A percentile compares a stretch with the other conserved stretches of the same genome.
Evolutionary conservation across 352 stramenopile species (phyloP).

Genomic region (Phytophthora vignae): DNA sequence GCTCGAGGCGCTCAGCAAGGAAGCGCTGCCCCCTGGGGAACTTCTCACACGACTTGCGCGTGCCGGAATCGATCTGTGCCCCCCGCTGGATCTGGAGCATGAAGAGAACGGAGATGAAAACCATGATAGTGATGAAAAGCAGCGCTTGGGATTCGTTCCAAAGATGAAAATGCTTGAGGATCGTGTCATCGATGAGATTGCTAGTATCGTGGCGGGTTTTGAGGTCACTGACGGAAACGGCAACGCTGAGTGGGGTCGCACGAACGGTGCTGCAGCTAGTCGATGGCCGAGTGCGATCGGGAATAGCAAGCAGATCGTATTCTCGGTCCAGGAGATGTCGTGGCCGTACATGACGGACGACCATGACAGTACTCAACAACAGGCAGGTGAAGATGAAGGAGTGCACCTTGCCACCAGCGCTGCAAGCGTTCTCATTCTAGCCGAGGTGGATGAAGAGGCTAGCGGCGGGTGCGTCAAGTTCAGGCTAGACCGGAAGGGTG

Average conservation of each 20-base stretch:
- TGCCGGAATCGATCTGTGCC: slow-evolving; percentile 73
- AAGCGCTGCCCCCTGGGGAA: slow-evolving; percentile 59
- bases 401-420: slow-evolving; percentile 43
- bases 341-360: slow-evolving; percentile 73
- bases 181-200: slow-evolving; percentile 74
- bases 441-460: slow-evolving; percentile 70
- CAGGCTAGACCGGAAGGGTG: slow-evolving; percentile 56
- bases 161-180: slow-evolving; percentile 78
- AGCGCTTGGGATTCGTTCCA: slow-evolving; percentile 44
- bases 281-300: slow-evolving; percentile 43
- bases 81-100: slow-evolving; percentile 30
- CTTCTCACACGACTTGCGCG: slow-evolving; percentile 60
- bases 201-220: slow-evolving; percentile 69
- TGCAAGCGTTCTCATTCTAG: slow-evolving; percentile 66
- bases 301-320: slow-evolving; percentile 70
- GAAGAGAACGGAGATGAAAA: slow-evolving; percentile 12
- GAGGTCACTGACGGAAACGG: slow-evolving; percentile 54
- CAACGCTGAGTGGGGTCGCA: slow-evolving; percentile 22
- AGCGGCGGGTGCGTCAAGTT: slow-evolving; percentile 76
- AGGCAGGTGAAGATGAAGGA: slow-evolving; percentile 30
- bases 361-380: slow-evolving; percentile 24
- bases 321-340: slow-evolving; percentile 76
- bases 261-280: slow-evolving; percentile 22
- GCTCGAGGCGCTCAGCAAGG: slow-evolving; percentile 46
- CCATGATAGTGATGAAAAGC: slow-evolving; percentile 37